These are phyloP conservation scores for Purpureocillium takamizusanense DNA, from an alignment of 2,329 filamentous ascomycete genomes.

Conservation along the genomic window DNA sequence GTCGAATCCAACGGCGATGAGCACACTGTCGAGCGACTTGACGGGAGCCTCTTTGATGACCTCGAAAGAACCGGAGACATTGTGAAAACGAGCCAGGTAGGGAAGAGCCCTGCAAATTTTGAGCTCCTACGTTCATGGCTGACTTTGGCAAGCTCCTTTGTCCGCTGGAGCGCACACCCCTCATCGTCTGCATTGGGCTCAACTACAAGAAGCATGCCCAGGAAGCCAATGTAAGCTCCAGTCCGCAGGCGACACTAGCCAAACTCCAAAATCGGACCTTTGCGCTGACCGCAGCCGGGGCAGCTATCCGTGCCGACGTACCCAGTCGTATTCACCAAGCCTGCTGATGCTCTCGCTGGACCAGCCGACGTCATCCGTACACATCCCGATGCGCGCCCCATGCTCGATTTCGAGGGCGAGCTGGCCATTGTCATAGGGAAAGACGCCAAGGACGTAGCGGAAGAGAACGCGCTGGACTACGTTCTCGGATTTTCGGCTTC, in stretches of 20 bases:
- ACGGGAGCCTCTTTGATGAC: not conserved
- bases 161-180: conserved; percentile 31
- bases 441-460: conserved; percentile 35
- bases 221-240: conserved; percentile 8
- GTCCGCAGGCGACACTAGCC: too few relatives aligned
- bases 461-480: conserved; percentile 37
- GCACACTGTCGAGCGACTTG: not conserved
- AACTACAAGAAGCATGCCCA: conserved; percentile 12
- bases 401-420: conserved; percentile 41
- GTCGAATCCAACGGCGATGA: conserved; percentile 1
- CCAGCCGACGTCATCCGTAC: conserved; percentile 8
- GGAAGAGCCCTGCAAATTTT: too few relatives aligned
- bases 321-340: conserved; percentile 12
- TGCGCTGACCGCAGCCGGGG: too few relatives aligned
- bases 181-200: conserved; percentile 11
- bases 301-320: conserved; percentile 2
- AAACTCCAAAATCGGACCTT: too few relatives aligned
- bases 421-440: conserved; percentile 39
- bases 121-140: not conserved
- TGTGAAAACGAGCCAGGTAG: too few relatives aligned
- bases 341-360: conserved; percentile 7
- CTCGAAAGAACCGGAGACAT: not conserved
- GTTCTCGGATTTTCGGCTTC: conserved; percentile 47
- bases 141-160: conserved; percentile 26
- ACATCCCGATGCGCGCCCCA: conserved; percentile 26